Conservation (phyloP, 805 yeast species). For the Kazachstania viticola region DNA sequence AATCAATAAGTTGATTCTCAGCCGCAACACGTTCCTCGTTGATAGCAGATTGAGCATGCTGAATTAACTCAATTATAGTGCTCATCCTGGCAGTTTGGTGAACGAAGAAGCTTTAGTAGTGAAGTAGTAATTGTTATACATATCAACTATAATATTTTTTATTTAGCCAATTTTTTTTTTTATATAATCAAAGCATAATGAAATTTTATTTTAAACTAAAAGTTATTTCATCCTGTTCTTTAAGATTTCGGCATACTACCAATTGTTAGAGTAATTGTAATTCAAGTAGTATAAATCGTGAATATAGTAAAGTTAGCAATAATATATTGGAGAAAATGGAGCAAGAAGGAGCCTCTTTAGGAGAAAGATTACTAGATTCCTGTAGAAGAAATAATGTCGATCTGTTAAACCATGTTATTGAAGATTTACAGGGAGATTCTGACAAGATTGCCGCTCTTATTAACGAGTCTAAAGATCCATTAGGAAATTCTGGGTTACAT, state of each 20-base stretch:
- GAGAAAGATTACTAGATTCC: constrained; percentile 76
- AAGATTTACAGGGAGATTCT: constrained; percentile 28
- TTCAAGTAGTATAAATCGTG: no score
- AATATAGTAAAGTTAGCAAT: no score
- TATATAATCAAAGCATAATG: no score
- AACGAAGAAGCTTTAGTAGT: no score
- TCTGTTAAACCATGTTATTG: constrained; percentile 47
- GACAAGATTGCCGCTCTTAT: constrained; percentile 37
- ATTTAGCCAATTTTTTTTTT: no score
- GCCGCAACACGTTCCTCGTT: constrained; percentile 41
- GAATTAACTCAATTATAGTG: constrained; percentile 11
- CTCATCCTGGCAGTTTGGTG: no score
- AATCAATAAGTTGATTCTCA: constrained; percentile 36
- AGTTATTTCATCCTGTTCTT: no score
- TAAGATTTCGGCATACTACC: no score
- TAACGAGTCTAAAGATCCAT: constrained; percentile 61
- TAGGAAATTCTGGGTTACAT: constrained; percentile 75
- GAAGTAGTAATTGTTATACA: no score
- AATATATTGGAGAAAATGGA: constrained; percentile 7
- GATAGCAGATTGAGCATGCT: constrained; percentile 33
- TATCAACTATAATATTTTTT: no score
- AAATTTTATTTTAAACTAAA: no score
- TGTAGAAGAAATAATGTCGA: constrained; percentile 83
- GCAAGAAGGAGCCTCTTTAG: constrained; percentile 59
- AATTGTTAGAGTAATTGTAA: no score